A percentile compares a stretch with the other conserved stretches of the same genome.
Evolutionary conservation across 2,329 filamentous ascomycete species (phyloP).

Genomic region (Rosellinia necatrix): DNA sequence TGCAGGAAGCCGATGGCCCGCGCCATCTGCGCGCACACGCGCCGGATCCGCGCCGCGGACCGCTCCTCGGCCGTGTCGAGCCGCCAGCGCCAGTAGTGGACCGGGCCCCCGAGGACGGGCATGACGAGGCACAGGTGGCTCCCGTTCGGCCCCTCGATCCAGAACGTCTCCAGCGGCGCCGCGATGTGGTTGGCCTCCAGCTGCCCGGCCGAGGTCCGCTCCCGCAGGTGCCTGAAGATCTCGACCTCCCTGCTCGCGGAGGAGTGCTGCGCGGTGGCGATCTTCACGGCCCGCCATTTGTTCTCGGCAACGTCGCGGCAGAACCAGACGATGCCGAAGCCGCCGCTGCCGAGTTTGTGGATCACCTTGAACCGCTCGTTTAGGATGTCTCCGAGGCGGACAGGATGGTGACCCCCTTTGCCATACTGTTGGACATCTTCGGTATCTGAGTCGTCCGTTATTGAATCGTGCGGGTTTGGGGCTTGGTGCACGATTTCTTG

Average conservation of each 20-base stretch:
- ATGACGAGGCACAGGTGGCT: slow-evolving; percentile 26
- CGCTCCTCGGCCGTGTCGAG: no score
- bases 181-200: slow-evolving; percentile 16
- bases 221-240: slow-evolving; percentile 12
- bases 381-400: slow-evolving; percentile 22
- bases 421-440: no score
- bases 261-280: slow-evolving; percentile 23
- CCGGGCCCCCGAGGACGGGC: slow-evolving; percentile 9
- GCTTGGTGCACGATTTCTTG: no score
- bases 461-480: no score
- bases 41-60: no score
- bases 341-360: slow-evolving; percentile 30
- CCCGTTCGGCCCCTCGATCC: slow-evolving; percentile 29
- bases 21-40: no score
- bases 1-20: background rate
- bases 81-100: slow-evolving; percentile 21
- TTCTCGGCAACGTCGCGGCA: slow-evolving; percentile 11
- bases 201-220: background rate
- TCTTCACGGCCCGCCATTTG: slow-evolving; percentile 30
- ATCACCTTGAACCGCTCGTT: slow-evolving; percentile 21
- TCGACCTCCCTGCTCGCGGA: background rate
- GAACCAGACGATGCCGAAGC: slow-evolving; percentile 27
- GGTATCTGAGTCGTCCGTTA: no score
- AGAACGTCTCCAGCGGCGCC: slow-evolving; percentile 24
- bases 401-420: slow-evolving; percentile 28